Conservation (phyloP, 805 yeast species). For the Candida boleticola region DNA sequence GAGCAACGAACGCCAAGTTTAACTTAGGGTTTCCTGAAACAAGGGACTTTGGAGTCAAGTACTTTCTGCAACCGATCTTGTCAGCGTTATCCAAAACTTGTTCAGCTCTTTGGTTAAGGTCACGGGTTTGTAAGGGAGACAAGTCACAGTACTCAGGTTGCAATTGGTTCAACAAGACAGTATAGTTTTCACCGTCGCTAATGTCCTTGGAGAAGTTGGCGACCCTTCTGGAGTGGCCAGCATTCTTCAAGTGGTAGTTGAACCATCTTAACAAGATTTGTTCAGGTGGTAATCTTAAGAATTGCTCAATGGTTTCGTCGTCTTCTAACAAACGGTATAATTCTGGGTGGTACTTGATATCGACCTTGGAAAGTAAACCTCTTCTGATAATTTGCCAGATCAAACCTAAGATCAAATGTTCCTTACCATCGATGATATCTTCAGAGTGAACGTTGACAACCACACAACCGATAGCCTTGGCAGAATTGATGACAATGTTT, state of each 20-base stretch:
- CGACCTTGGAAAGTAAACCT: slow-evolving; percentile 91
- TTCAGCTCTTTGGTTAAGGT: slow-evolving; percentile 80
- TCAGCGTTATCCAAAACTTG: slow-evolving; percentile 85
- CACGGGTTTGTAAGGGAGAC: slow-evolving; percentile 75
- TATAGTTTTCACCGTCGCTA: slow-evolving; percentile 92
- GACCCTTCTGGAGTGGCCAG: slow-evolving; percentile 85
- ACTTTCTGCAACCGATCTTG: slow-evolving; percentile 87
- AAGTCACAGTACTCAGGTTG: slow-evolving; percentile 80
- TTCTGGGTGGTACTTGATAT: slow-evolving; percentile 94
- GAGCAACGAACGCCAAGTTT: slow-evolving; percentile 96
- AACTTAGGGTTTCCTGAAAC: slow-evolving; percentile 96
- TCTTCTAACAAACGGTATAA: slow-evolving; percentile 91
- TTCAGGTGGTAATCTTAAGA: slow-evolving; percentile 95
- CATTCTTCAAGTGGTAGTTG: slow-evolving; percentile 92
- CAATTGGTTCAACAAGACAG: slow-evolving; percentile 83
- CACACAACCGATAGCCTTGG: slow-evolving; percentile 97
- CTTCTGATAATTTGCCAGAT: slow-evolving; percentile 98
- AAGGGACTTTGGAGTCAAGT: slow-evolving; percentile 87
- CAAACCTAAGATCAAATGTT: slow-evolving; percentile 85
- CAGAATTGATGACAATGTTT: slow-evolving; percentile 95
- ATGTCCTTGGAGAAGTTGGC: slow-evolving; percentile 84
- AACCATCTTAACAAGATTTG: slow-evolving; percentile 96
- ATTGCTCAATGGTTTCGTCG: slow-evolving; percentile 96
- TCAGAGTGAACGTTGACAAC: slow-evolving; percentile 97
- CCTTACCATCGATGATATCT: slow-evolving; percentile 91